Evolutionary conservation across 78 protist genomes (phyloP), one percentile per base, ranked within the genome.

Genomic region (Dictyostelium brefeldianum): DNA sequence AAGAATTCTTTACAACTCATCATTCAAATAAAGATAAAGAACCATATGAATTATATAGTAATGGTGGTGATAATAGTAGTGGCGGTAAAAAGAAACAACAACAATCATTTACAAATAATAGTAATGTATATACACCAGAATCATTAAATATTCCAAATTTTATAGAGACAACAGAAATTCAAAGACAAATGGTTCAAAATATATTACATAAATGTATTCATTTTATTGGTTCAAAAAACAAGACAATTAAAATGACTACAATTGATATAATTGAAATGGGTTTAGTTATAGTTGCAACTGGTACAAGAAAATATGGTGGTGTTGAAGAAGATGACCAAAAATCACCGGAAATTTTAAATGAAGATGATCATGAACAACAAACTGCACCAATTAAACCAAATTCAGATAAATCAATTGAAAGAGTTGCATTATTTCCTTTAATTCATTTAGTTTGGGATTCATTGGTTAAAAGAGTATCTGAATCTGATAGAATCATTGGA

Each of bases 231-330:
- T 77, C 85, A 18, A 74, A 80, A 11, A 87, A 77, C 47, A 87
- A 54, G 36, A 1, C 18, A 20, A 64, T 87, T 15, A 87, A 87
- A 57, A 74, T 87, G 78, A 10, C 27, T 22, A n/a, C 31, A 0
- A 27, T 87, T 20, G 93, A 87, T 47, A 87, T 87, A 2, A 46
- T 87, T 36, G 84, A 87, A 11, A 87, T 77, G 84, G 74, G 80
- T 48, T 20, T 87, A 14, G 27, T 48, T 10, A 77, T 87, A 18
- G 79, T 87, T 41, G 62, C 85, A 3, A 87, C 93, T 64, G 93
- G 93, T 31, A 77, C 65, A 22, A 87, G 73, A 65, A 70, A 87
- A 5, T 85, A 74, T 85, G 93, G 93, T 77, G 54, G 85, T 17
- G 80, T 62, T 9, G 93, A 82, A n/a, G 78, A 31, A 1, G 77